phyloP scores from a whole-genome alignment of 306 rosid genomes.

The Vigna angularis region DNA sequence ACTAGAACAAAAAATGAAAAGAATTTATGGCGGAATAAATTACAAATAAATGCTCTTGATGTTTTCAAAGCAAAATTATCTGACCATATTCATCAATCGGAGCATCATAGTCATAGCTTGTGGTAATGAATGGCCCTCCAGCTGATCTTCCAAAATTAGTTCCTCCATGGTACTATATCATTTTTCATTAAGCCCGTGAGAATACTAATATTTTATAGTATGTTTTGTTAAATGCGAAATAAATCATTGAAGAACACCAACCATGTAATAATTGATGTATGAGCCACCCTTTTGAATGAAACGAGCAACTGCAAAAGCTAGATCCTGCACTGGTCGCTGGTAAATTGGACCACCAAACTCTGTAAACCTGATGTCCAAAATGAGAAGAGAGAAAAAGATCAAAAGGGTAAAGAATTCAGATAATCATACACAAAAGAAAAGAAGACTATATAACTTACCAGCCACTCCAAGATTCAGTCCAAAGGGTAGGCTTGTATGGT shows the following conservation, averaged over 20 bases:
- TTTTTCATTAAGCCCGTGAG: conserved; percentile 40
- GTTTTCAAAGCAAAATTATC: conserved; percentile 41
- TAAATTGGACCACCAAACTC: conserved; percentile 85
- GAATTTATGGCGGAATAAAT: neutral
- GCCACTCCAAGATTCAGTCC: conserved; percentile 99
- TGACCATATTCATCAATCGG: conserved; percentile 96
- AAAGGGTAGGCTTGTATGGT: conserved; percentile 87
- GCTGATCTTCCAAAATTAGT: conserved; percentile 97
- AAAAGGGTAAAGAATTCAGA: conserved; percentile 29
- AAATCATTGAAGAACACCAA: conserved; percentile 53
- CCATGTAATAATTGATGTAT: conserved; percentile 89
- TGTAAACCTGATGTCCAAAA: conserved; percentile 68
- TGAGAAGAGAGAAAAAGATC: conserved; percentile 2
- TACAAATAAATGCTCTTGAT: neutral
- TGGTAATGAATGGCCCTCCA: conserved; percentile 95
- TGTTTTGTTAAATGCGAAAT: conserved; percentile 24
- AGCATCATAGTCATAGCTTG: conserved; percentile 96
- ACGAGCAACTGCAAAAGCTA: conserved; percentile 94
- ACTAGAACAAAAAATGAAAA: neutral
- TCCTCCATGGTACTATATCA: conserved; percentile 94
- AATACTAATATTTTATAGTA: conserved; percentile 22
- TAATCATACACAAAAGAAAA: conserved; percentile 15
- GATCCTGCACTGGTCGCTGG: conserved; percentile 89
- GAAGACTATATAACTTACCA: conserved; percentile 63
- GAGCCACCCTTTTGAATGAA: conserved; percentile 93